Conservation (phyloP, 2,329 filamentous ascomycete species). For the Botrytis cinerea region DNA sequence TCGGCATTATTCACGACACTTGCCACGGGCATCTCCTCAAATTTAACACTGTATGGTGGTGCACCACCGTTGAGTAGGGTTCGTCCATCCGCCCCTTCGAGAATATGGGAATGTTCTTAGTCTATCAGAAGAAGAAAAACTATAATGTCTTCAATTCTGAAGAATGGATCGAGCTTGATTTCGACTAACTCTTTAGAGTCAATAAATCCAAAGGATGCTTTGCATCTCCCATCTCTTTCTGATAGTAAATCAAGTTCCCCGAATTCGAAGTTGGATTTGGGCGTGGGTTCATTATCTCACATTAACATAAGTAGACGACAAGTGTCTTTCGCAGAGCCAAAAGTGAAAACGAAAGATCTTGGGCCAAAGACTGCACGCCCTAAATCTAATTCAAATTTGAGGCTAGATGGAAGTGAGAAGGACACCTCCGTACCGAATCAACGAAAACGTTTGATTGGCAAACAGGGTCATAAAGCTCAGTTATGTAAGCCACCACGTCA, state of each 20-base stretch:
- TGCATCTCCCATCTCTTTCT: neutral
- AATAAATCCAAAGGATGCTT: neutral
- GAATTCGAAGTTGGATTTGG: neutral
- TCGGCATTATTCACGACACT: neutral
- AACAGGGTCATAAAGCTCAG: neutral
- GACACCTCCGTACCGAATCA: no score
- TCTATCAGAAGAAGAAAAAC: neutral
- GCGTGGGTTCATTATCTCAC: neutral
- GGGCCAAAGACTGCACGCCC: neutral
- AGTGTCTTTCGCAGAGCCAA: neutral
- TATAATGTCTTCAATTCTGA: neutral
- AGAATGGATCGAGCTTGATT: neutral
- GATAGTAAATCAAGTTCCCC: neutral
- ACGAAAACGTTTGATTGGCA: neutral
- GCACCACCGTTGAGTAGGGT: neutral
- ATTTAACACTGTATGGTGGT: fast-evolving
- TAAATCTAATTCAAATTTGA: neutral
- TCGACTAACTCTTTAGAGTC: neutral
- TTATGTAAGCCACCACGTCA: neutral
- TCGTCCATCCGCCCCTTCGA: neutral
- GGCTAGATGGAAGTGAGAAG: neutral
- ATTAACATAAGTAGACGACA: no score
- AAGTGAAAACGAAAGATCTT: neutral
- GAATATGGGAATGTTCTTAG: neutral
- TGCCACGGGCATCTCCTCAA: neutral